Percentiles rank a stretch among this genome's conserved stretches.
Evolutionary conservation across 2,329 filamentous ascomycete genomes (phyloP).

Genomic region (Amauroascus verrucosus): DNA sequence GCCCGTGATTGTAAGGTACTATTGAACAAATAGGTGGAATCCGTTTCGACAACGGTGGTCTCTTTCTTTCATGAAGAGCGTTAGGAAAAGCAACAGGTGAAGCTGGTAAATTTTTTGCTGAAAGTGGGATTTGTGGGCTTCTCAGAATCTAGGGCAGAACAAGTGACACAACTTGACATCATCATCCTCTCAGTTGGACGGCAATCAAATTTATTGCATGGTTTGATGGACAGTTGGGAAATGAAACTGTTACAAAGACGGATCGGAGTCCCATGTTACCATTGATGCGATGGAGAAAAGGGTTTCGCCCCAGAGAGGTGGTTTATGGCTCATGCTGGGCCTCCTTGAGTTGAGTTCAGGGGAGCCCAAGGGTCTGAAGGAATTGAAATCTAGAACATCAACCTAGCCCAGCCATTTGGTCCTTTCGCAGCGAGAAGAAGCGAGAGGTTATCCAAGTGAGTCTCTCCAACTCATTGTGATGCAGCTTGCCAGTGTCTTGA

Average conservation of each 20-base stretch:
- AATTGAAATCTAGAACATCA: background rate
- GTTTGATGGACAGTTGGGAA: background rate
- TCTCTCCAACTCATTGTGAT: too few relatives aligned
- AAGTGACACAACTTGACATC: conserved; percentile 9
- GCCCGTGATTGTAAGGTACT: background rate
- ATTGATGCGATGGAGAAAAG: background rate
- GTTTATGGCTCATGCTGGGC: too few relatives aligned
- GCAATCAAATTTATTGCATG: background rate
- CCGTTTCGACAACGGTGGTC: too few relatives aligned
- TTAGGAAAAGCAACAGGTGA: background rate
- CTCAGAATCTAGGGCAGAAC: background rate
- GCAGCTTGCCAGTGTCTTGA: too few relatives aligned
- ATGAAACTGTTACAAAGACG: background rate
- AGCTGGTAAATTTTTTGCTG: background rate
- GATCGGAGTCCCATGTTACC: background rate
- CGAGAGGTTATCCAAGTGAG: too few relatives aligned
- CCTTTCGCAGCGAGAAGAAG: too few relatives aligned
- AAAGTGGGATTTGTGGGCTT: conserved; percentile 1
- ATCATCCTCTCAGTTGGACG: background rate
- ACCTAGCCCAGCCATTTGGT: too few relatives aligned
- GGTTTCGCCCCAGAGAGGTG: too few relatives aligned
- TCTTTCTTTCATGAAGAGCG: background rate
- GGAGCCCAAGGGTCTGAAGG: background rate
- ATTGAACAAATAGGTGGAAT: too few relatives aligned
- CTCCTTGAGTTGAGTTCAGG: background rate